A percentile compares a stretch with the other conserved stretches of the same genome.
Conservation (phyloP, 352 stramenopile species). For the Globisporangium okanoganense region DNA sequence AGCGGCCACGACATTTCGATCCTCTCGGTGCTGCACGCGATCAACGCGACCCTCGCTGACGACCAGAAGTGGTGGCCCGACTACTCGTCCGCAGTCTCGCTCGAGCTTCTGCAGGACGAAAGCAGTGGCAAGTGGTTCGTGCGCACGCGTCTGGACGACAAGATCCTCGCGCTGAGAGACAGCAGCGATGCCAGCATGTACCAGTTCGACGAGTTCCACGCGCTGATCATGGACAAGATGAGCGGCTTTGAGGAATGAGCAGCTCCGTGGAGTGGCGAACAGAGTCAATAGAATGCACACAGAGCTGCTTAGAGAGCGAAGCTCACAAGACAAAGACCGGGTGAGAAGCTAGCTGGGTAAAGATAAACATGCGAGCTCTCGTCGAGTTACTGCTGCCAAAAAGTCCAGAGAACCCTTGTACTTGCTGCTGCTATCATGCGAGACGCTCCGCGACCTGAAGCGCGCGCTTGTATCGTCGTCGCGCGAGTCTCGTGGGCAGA, state of each 20-base stretch:
- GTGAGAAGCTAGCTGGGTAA: neutral
- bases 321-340: neutral
- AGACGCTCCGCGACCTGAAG: constrained; percentile 72
- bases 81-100: constrained; percentile 59
- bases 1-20: constrained; percentile 82
- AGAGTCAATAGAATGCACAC: neutral
- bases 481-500: constrained; percentile 48
- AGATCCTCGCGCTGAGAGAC: constrained; percentile 27
- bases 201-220: constrained; percentile 35
- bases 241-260: constrained; percentile 3
- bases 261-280: neutral
- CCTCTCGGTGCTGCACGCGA: constrained; percentile 66
- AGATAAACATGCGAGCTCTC: neutral
- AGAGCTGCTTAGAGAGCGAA: neutral
- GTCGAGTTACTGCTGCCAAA: neutral
- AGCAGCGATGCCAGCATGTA: constrained; percentile 17
- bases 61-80: constrained; percentile 61
- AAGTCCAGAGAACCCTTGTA: neutral
- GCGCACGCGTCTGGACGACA: constrained; percentile 46
- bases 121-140: constrained; percentile 49
- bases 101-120: constrained; percentile 70
- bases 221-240: constrained; percentile 32
- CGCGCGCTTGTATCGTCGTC: constrained; percentile 76
- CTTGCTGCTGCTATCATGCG: constrained; percentile 22
- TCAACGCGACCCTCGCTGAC: constrained; percentile 41